phyloP scores from a whole-genome alignment of 371 early-diverging fungal genomes.

The Mortierella sp. region DNA sequence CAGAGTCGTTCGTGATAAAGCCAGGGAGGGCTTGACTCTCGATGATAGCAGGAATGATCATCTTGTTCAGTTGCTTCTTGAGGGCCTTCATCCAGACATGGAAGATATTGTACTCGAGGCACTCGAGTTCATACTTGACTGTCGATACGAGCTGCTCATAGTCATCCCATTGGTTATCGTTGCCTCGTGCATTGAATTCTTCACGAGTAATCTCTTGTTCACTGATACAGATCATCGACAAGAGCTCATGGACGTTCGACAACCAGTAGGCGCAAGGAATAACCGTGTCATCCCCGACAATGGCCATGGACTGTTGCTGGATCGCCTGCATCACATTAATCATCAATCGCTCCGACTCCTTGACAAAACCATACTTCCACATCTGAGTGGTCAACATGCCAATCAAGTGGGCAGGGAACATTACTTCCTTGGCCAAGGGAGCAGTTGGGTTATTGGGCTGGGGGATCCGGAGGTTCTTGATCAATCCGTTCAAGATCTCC shows the following conservation, averaged over 20 bases:
- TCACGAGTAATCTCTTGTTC: conserved; percentile 48
- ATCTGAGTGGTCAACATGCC: conserved; percentile 87
- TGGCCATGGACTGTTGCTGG: conserved; percentile 65
- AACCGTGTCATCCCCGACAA: conserved; percentile 65
- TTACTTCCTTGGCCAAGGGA: conserved; percentile 84
- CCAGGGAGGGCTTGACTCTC: conserved; percentile 93
- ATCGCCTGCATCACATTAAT: conserved; percentile 89
- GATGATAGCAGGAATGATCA: conserved; percentile 94
- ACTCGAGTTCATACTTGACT: conserved; percentile 74
- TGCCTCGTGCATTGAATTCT: conserved; percentile 25
- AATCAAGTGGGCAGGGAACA: conserved; percentile 95
- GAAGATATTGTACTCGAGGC: conserved; percentile 74
- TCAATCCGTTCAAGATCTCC: conserved; percentile 89
- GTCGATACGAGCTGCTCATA: conserved; percentile 71
- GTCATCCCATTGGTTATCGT: conserved; percentile 32
- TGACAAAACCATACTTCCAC: conserved; percentile 85
- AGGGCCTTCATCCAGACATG: conserved; percentile 93
- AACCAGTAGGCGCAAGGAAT: conserved; percentile 86
- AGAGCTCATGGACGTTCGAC: conserved; percentile 92
- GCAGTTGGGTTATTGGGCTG: conserved; percentile 85
- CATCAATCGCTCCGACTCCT: conserved; percentile 83
- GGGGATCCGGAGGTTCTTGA: conserved; percentile 88
- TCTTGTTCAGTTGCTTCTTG: conserved; percentile 91
- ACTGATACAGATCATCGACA: conserved; percentile 65
- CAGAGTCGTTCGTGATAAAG: conserved; percentile 89